These are phyloP conservation scores for Podospora didyma DNA, from an alignment of 495 filamentous ascomycete genomes.

Conservation along the genomic window DNA sequence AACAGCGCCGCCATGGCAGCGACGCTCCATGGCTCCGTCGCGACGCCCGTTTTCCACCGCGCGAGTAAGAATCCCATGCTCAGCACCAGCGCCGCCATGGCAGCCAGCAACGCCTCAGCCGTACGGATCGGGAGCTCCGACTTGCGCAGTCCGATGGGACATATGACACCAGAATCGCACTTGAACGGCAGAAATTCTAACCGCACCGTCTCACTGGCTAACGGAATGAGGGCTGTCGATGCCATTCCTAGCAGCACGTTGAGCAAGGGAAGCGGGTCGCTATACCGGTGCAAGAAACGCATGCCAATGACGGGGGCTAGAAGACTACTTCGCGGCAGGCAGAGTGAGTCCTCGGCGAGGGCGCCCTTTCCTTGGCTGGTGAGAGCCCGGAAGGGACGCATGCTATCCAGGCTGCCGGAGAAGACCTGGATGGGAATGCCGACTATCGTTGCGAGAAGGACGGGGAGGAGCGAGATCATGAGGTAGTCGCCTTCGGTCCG, in stretches of 20 bases:
- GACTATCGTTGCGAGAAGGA: slow-evolving; percentile 19
- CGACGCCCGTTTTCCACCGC: slow-evolving; percentile 24
- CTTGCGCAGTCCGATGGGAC: slow-evolving; percentile 2
- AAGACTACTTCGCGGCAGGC: slow-evolving; percentile 13
- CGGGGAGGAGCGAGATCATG: slow-evolving; percentile 3
- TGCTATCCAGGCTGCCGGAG: slow-evolving; percentile 17
- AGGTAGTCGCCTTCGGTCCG: not conserved
- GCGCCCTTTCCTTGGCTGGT: slow-evolving; percentile 8
- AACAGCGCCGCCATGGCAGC: slow-evolving; percentile 23
- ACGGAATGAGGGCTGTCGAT: slow-evolving; percentile 12
- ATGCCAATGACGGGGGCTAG: slow-evolving; percentile 14
- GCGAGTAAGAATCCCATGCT: slow-evolving; percentile 9
- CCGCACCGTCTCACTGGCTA: slow-evolving; percentile 19
- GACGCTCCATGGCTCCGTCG: slow-evolving; percentile 34
- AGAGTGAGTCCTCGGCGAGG: slow-evolving; percentile 18
- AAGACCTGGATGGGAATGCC: slow-evolving; percentile 21
- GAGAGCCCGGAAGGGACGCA: slow-evolving; percentile 26
- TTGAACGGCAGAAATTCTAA: slow-evolving; percentile 15
- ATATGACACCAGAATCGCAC: slow-evolving; percentile 7
- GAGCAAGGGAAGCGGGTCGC: not conserved
- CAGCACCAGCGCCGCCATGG: slow-evolving; percentile 17
- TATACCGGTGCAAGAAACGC: not conserved
- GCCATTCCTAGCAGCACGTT: slow-evolving; percentile 11
- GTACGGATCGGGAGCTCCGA: slow-evolving; percentile 18
- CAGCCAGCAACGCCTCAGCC: slow-evolving; percentile 8